phyloP scores from a whole-genome alignment of 2,329 filamentous ascomycete genomes.

The Cladosporium sp. region DNA sequence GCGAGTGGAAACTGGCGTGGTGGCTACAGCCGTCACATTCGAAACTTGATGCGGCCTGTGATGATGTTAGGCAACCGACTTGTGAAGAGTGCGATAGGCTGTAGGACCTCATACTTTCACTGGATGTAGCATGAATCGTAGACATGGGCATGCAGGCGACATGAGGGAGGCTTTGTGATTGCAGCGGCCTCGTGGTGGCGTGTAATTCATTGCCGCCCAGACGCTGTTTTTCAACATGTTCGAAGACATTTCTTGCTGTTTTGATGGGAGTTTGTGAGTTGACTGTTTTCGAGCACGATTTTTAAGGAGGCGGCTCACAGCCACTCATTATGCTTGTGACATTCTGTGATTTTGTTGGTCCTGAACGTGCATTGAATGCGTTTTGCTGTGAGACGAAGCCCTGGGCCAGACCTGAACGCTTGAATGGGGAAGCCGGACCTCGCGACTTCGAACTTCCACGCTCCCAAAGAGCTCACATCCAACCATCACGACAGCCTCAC shows the following conservation, averaged over 20 bases:
- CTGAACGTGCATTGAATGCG: not conserved
- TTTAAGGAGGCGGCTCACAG: not conserved
- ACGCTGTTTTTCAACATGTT: conserved; percentile 37
- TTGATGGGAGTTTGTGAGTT: no score
- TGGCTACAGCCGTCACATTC: conserved; percentile 54
- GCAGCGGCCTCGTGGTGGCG: conserved; percentile 47
- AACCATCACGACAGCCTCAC: not conserved
- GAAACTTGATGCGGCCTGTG: conserved; percentile 44
- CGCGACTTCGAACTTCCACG: conserved; percentile 1
- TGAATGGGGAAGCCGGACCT: not conserved
- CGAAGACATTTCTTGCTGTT: conserved; percentile 3
- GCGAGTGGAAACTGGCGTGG: conserved; percentile 51
- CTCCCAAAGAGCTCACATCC: not conserved
- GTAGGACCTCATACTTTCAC: conserved; percentile 40
- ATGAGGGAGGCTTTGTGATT: conserved; percentile 46
- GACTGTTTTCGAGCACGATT: no score
- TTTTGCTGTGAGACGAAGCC: not conserved
- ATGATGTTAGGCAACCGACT: not conserved
- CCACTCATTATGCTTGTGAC: not conserved
- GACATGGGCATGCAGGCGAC: conserved; percentile 45
- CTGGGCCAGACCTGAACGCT: not conserved
- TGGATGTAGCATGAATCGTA: conserved; percentile 55
- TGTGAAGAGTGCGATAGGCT: not conserved
- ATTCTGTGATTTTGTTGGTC: not conserved
- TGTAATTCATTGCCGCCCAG: conserved; percentile 49